Base-by-base conservation (phyloP, 495 filamentous ascomycete species). In the Thozetella sp. region DNA sequence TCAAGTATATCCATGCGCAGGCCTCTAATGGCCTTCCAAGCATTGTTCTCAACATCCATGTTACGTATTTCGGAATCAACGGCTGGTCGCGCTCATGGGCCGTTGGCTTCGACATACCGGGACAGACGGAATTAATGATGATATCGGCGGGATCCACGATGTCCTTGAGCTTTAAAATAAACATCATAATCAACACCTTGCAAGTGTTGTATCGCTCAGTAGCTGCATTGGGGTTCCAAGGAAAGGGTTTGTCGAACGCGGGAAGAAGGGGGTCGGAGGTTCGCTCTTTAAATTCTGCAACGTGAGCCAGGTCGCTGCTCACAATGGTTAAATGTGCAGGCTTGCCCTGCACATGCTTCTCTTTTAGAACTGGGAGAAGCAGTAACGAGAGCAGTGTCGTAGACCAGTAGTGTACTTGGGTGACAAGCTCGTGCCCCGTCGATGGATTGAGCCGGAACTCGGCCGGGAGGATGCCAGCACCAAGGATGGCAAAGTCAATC, bases 401-500 rank as follows among this genome's bases (percentile, higher is more conserved):
- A n/a, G 72, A 75, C 11, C 81, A 65, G 56, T 72, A 74, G 57
- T 77, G 76, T 26, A 74, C 60, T 48, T 79, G 74, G 11, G 76
- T 58, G 19, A 23, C 60, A 24, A 60, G 34, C 55, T 80, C 78
- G 52, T 83, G 76, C 2, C 77, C 77, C 2, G 78, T 82, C 4
- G 53, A 53, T 9, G 60, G 27, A 23, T 63, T 67, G 1, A 58
- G 55, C 1, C 58, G 58, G 46, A 71, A 76, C 9, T 53, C 63
- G 2, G 65, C 37, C 19, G 62, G 27, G 23, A 51, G 43, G 22
- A 81, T 13, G 2, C 79, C 81, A 9, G 79, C 78, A 62, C 83
- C 83, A 25, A 82, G 67, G 19, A 82, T 70, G 3, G 69, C 74
- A 25, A 77, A 66, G 60, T 84, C 74, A 15, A 84, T 51, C 1